Conservation (phyloP, 371 early-diverging fungal genomes). For the Smittium culicis region DNA sequence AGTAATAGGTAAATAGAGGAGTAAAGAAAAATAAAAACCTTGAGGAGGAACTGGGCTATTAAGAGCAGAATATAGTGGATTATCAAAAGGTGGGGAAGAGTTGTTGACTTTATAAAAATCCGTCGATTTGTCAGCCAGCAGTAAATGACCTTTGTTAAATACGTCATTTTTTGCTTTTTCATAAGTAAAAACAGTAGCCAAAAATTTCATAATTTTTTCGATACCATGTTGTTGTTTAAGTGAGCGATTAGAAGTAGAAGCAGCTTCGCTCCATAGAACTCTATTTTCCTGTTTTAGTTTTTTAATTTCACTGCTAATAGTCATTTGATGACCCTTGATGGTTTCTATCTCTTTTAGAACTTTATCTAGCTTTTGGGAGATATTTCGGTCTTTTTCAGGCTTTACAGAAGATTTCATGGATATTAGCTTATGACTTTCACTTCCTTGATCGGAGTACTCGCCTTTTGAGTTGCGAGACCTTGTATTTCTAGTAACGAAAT, state of each 20-base stretch:
- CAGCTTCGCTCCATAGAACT: slow-evolving; percentile 73
- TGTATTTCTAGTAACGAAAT: slow-evolving; percentile 71
- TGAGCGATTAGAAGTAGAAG: slow-evolving; percentile 56
- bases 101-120: not conserved
- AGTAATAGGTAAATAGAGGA: too few species aligned
- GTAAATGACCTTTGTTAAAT: not conserved
- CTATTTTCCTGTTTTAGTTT: slow-evolving; percentile 77
- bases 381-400: slow-evolving; percentile 19
- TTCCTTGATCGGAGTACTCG: not conserved
- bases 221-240: slow-evolving; percentile 80
- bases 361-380: slow-evolving; percentile 37
- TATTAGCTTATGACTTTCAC: not conserved
- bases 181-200: slow-evolving; percentile 59
- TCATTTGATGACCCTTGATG: slow-evolving; percentile 76
- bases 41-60: not conserved
- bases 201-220: slow-evolving; percentile 69
- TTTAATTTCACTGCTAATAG: slow-evolving; percentile 71
- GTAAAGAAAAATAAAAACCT: too few species aligned
- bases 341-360: slow-evolving; percentile 70
- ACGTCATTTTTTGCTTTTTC: slow-evolving; percentile 32
- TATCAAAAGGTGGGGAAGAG: not conserved
- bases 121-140: slow-evolving; percentile 5
- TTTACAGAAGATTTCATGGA: not conserved
- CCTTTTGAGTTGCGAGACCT: slow-evolving; percentile 12
- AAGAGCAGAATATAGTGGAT: not conserved